These are phyloP conservation scores for Podospora comata DNA, from an alignment of 495 filamentous ascomycete species.

Conservation along the genomic window DNA sequence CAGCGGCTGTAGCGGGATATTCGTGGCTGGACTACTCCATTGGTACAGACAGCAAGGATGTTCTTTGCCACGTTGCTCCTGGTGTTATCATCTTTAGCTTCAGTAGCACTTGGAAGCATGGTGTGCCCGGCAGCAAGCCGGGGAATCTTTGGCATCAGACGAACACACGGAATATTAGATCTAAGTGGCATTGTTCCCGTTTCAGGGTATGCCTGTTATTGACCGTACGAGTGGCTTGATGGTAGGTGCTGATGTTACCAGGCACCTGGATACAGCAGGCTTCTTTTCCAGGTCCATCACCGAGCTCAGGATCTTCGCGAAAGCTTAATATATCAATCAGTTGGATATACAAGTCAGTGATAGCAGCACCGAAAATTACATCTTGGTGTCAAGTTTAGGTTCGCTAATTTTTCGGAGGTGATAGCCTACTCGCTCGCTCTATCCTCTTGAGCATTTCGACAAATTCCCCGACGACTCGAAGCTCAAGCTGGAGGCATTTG, in stretches of 20 bases:
- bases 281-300: slow-evolving; percentile 7
- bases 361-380: too few species aligned
- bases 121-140: slow-evolving; percentile 9
- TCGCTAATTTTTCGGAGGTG: too few species aligned
- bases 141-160: slow-evolving; percentile 17
- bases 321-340: background rate
- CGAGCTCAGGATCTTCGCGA: background rate
- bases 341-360: too few species aligned
- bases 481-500: too few species aligned
- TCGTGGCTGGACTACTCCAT: slow-evolving; percentile 17
- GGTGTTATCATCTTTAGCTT: background rate
- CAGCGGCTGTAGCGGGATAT: slow-evolving; percentile 12
- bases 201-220: background rate
- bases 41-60: slow-evolving; percentile 15
- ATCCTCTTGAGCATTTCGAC: too few species aligned
- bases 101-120: slow-evolving; percentile 16
- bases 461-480: too few species aligned
- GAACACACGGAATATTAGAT: slow-evolving; percentile 6
- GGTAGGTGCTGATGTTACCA: too few species aligned
- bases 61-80: background rate
- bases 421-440: too few species aligned
- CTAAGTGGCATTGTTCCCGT: slow-evolving; percentile 11
- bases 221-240: too few species aligned
- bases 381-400: too few species aligned
- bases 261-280: background rate